Evolutionary conservation across 768 basidiomycete species (phyloP).

Genomic region (Leucocoprinus leucothites): DNA sequence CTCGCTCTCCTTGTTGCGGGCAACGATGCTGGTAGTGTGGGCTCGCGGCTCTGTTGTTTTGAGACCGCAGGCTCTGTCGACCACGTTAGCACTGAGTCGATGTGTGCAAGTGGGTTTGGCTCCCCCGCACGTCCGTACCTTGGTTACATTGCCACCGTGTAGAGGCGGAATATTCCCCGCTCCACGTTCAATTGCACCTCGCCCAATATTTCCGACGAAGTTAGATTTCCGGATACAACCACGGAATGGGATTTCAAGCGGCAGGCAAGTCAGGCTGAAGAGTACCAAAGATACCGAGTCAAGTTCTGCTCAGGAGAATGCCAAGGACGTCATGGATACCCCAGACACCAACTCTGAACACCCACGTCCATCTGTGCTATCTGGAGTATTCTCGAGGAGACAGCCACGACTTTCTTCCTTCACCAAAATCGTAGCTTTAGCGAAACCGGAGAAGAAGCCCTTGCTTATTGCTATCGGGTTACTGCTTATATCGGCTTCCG

Average conservation of each 20-base stretch:
- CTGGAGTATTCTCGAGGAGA: constrained; percentile 28
- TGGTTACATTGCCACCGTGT: not conserved
- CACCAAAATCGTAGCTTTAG: constrained; percentile 72
- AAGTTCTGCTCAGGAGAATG: not conserved
- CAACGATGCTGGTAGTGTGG: constrained; percentile 27
- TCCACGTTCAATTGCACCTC: not conserved
- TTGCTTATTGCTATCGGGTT: constrained; percentile 74
- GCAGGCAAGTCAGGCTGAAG: not conserved
- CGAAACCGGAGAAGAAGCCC: constrained; percentile 78
- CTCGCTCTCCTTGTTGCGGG: not conserved
- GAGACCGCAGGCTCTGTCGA: not conserved
- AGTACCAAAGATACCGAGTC: not conserved
- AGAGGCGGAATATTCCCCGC: not conserved
- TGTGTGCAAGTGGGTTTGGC: not conserved
- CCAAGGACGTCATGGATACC: not conserved
- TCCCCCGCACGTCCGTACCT: not conserved
- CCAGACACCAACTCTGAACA: not conserved
- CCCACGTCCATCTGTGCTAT: constrained; percentile 14
- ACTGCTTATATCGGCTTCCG: constrained; percentile 81
- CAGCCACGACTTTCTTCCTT: constrained; percentile 58
- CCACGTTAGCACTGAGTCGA: not conserved
- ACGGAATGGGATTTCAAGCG: not conserved
- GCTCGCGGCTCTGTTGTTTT: constrained; percentile 17
- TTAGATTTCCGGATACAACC: not conserved
- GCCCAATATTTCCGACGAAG: not conserved